These are phyloP conservation scores for Vitis hybrid DNA, from an alignment of 177 flowering plant species.

Conservation along the genomic window DNA sequence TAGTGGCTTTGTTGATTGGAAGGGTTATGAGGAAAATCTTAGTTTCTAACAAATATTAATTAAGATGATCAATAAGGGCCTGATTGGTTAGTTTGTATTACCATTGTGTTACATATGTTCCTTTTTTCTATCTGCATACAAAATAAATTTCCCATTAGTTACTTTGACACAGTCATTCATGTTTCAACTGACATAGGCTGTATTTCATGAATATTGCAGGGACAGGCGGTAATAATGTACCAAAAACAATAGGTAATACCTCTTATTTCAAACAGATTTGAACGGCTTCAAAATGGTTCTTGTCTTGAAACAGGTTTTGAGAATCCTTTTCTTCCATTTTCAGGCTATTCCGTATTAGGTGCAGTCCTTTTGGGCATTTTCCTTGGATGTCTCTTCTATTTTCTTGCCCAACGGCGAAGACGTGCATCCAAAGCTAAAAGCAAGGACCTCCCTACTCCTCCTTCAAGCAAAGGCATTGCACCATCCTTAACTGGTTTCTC, in stretches of 20 bases:
- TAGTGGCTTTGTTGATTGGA: not conserved
- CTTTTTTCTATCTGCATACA: not conserved
- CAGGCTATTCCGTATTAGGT: slow-evolving; percentile 29
- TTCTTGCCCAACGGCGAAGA: slow-evolving; percentile 1
- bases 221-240: not conserved
- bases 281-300: not conserved
- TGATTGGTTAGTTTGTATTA: not conserved
- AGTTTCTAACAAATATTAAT: not conserved
- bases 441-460: slow-evolving; percentile 20
- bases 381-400: slow-evolving; percentile 9
- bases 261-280: not conserved
- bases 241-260: slow-evolving; percentile 13
- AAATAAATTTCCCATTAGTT: not conserved
- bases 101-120: not conserved
- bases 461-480: slow-evolving; percentile 19
- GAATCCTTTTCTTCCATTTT: not conserved
- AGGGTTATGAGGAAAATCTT: not conserved
- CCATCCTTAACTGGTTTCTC: slow-evolving; percentile 18
- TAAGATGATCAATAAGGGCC: not conserved
- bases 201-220: slow-evolving; percentile 5
- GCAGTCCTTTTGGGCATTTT: slow-evolving; percentile 10
- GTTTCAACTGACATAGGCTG: slow-evolving; percentile 2
- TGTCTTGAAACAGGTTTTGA: not conserved
- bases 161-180: not conserved
- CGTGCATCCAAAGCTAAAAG: slow-evolving; percentile 3